phyloP scores from a whole-genome alignment of 2,329 filamentous ascomycete genomes.

The Emericellopsis cladophorae region DNA sequence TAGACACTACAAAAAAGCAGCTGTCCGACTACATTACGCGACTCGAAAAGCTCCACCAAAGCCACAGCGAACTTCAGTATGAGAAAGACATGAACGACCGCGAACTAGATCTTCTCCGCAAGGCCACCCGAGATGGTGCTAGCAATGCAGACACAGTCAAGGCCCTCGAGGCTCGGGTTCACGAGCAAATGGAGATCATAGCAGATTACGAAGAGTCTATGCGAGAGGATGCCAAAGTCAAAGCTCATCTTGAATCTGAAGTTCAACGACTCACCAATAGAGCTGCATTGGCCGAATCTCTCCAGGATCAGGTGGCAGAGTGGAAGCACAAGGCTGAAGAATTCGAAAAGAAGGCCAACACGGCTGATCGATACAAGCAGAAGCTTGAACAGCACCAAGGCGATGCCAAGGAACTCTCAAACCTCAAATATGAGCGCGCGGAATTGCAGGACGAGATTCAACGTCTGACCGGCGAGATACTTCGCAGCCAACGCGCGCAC shows the following conservation, averaged over 20 bases:
- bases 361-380: constrained; percentile 47
- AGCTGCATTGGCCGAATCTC: constrained; percentile 33
- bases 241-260: constrained; percentile 45
- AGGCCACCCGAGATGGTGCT: constrained; percentile 37
- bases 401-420: constrained; percentile 41
- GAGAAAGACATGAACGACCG: constrained; percentile 46
- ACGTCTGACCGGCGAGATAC: constrained; percentile 19
- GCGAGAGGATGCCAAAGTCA: constrained; percentile 17
- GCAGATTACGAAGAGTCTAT: constrained; percentile 47
- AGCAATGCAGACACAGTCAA: constrained; percentile 38
- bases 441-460: constrained; percentile 35
- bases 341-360: constrained; percentile 49
- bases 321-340: constrained; percentile 46
- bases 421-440: constrained; percentile 40
- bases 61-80: constrained; percentile 52
- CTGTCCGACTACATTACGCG: constrained; percentile 47
- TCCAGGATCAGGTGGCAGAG: constrained; percentile 47
- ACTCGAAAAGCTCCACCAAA: constrained; percentile 46
- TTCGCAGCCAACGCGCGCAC: constrained; percentile 17
- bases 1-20: constrained; percentile 40
- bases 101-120: constrained; percentile 35
- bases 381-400: constrained; percentile 46
- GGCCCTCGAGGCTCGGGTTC: constrained; percentile 42
- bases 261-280: constrained; percentile 31
- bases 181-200: constrained; percentile 60